Conservation (phyloP, 2,329 filamentous ascomycete genomes). For the Allantophomopsis lycopodina region DNA sequence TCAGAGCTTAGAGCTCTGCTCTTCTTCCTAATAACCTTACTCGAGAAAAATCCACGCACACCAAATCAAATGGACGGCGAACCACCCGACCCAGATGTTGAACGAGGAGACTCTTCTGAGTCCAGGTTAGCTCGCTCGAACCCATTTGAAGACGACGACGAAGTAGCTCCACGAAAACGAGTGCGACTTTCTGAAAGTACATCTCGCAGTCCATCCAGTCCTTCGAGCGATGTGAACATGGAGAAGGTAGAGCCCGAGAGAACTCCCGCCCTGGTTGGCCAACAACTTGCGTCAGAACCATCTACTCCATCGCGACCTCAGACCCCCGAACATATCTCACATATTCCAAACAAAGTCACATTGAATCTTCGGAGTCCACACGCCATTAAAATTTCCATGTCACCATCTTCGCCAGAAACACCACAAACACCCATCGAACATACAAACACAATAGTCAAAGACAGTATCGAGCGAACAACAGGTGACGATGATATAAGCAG, state of each 20-base stretch:
- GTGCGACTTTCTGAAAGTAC: slow-evolving; percentile 43
- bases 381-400: slow-evolving; percentile 26
- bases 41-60: slow-evolving; percentile 18
- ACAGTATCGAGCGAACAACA: slow-evolving; percentile 6
- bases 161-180: slow-evolving; percentile 36
- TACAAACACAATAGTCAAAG: too few relatives aligned
- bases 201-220: slow-evolving; percentile 34
- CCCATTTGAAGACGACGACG: slow-evolving; percentile 45
- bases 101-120: slow-evolving; percentile 48
- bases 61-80: slow-evolving; percentile 25
- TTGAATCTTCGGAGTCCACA: slow-evolving; percentile 41
- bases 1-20: neutral
- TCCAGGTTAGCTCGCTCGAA: slow-evolving; percentile 48
- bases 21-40: neutral
- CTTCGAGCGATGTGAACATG: too few relatives aligned
- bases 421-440: slow-evolving; percentile 1
- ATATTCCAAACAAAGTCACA: slow-evolving; percentile 41
- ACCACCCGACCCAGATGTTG: slow-evolving; percentile 25
- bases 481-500: slow-evolving; percentile 9
- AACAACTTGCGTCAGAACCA: slow-evolving; percentile 4
- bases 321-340: too few relatives aligned
- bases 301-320: slow-evolving; percentile 14
- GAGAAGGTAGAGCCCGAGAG: too few relatives aligned
- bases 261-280: too few relatives aligned
- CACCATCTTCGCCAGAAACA: slow-evolving; percentile 27